Evolutionary conservation across 805 yeast species (phyloP).

Genomic region (Ogataea chonburiensis): DNA sequence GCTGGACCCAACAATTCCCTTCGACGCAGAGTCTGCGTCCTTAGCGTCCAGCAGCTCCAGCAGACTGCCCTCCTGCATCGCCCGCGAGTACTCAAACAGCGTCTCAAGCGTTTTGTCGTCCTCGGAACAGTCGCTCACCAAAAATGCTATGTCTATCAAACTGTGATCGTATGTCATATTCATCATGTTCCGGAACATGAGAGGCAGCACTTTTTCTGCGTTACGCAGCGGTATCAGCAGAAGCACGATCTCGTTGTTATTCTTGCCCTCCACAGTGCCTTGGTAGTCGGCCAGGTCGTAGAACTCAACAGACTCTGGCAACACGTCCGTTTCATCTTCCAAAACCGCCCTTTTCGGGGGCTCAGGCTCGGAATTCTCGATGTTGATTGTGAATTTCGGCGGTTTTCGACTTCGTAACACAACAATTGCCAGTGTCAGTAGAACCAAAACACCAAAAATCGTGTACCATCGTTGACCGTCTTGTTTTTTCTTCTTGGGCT

Average conservation of each 20-base stretch:
- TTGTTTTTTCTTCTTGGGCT: slow-evolving; percentile 18
- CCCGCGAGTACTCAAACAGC: slow-evolving; percentile 60
- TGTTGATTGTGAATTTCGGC: slow-evolving; percentile 1
- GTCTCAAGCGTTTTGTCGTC: slow-evolving; percentile 65
- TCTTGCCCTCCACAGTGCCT: slow-evolving; percentile 51
- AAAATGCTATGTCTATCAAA: slow-evolving; percentile 74
- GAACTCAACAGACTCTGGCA: slow-evolving; percentile 42
- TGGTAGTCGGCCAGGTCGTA: slow-evolving; percentile 60
- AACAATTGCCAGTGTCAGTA: slow-evolving; percentile 7
- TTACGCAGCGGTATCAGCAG: slow-evolving; percentile 75
- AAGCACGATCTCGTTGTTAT: slow-evolving; percentile 60
- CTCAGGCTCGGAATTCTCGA: slow-evolving; percentile 5
- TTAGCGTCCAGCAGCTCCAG: slow-evolving; percentile 46
- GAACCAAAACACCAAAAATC: slow-evolving; percentile 6
- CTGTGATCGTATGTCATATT: slow-evolving; percentile 82
- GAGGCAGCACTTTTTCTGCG: slow-evolving; percentile 72
- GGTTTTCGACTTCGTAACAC: slow-evolving; percentile 5
- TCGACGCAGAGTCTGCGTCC: slow-evolving; percentile 34
- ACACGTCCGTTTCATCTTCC: slow-evolving; percentile 7
- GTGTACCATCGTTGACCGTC: slow-evolving; percentile 5
- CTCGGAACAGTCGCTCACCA: slow-evolving; percentile 76
- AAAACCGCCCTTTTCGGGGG: slow-evolving; percentile 1
- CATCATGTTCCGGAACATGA: slow-evolving; percentile 84
- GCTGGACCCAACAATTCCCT: slow-evolving; percentile 49
- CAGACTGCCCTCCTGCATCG: slow-evolving; percentile 70